These are phyloP conservation scores for Articulospora tetracladia DNA, from an alignment of 495 filamentous ascomycete species.

Conservation along the genomic window DNA sequence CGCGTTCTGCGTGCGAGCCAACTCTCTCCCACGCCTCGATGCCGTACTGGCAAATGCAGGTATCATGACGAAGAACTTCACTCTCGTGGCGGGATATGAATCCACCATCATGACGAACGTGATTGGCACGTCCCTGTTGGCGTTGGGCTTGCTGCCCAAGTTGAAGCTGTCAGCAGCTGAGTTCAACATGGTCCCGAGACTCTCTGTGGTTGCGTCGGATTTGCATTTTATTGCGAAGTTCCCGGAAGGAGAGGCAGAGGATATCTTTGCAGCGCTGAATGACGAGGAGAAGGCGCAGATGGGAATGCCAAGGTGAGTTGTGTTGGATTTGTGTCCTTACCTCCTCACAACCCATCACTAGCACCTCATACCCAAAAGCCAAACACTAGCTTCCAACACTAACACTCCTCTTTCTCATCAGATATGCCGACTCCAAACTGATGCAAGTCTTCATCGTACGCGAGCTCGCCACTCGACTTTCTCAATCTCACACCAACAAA, in stretches of 20 bases:
- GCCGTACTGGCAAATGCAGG: constrained; percentile 16
- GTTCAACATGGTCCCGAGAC: not conserved
- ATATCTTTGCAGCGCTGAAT: constrained; percentile 21
- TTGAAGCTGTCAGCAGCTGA: not conserved
- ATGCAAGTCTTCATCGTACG: constrained; percentile 41
- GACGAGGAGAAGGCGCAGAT: constrained; percentile 7
- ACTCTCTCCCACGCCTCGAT: constrained; percentile 7
- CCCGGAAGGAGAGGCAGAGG: not conserved
- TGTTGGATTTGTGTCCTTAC: too few relatives aligned
- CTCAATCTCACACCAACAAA: too few relatives aligned
- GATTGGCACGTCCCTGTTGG: constrained; percentile 13
- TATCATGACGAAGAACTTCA: constrained; percentile 8
- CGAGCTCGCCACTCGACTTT: constrained; percentile 33
- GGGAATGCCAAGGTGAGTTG: constrained; percentile 5
- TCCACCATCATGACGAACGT: constrained; percentile 16
- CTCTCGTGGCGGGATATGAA: constrained; percentile 4
- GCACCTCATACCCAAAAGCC: too few relatives aligned
- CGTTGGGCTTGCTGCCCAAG: constrained; percentile 14
- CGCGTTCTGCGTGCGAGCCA: constrained; percentile 11
- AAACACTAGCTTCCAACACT: too few relatives aligned
- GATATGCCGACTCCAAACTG: constrained; percentile 46
- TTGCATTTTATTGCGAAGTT: constrained; percentile 21
- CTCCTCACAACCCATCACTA: too few relatives aligned
- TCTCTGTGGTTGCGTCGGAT: constrained; percentile 13
- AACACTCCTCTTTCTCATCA: not conserved